phyloP scores from a whole-genome alignment of 768 basidiomycete genomes.

The Mycena filopes region DNA sequence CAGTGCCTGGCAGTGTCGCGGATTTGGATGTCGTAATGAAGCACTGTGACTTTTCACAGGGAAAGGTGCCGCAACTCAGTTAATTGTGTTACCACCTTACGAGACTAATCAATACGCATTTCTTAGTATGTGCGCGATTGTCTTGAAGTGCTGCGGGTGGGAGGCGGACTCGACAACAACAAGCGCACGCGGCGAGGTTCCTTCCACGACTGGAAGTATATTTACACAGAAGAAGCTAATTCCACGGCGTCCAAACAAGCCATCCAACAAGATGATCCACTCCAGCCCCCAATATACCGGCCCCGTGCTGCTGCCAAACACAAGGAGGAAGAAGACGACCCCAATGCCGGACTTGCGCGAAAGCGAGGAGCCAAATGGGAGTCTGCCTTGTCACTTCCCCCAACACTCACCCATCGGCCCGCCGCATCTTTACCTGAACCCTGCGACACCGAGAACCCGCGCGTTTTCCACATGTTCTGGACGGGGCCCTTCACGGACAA shows the following conservation, averaged over 20 bases:
- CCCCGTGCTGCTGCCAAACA: conserved; percentile 37
- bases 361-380: conserved; percentile 73
- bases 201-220: conserved; percentile 82
- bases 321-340: conserved; percentile 49
- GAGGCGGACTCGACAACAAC: conserved; percentile 85
- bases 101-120: conserved; percentile 24
- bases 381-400: conserved; percentile 57
- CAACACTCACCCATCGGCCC: conserved; percentile 55
- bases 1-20: conserved; percentile 81
- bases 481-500: conserved; percentile 97
- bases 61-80: conserved; percentile 60
- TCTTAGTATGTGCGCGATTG: conserved; percentile 98
- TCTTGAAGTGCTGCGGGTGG: conserved; percentile 87
- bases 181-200: conserved; percentile 77
- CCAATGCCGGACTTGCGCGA: conserved; percentile 65
- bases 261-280: conserved; percentile 13
- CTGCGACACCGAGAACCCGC: conserved; percentile 83
- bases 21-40: conserved; percentile 91
- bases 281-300: conserved; percentile 34
- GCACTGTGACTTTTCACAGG: conserved; percentile 82
- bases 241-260: conserved; percentile 39
- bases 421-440: conserved; percentile 53
- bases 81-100: not conserved
- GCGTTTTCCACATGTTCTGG: conserved; percentile 97
- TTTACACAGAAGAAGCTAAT: conserved; percentile 69